Percentiles rank a stretch among this genome's conserved stretches.
These are phyloP conservation scores for Xylaria sp. DNA, from an alignment of 2,329 filamentous ascomycete genomes.

Conservation along the genomic window DNA sequence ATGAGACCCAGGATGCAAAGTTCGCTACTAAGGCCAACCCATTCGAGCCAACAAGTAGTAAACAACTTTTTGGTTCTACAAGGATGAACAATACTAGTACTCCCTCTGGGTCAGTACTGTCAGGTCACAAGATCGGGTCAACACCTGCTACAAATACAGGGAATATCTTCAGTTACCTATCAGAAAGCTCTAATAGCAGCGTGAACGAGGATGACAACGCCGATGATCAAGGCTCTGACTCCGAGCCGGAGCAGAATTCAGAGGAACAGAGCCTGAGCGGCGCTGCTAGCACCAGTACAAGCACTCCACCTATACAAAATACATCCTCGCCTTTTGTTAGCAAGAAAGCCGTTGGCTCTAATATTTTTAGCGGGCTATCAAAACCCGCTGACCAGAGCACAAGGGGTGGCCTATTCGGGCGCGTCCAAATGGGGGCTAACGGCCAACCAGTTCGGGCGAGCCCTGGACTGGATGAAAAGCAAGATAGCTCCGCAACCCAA, in stretches of 20 bases:
- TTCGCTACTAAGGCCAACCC: slow-evolving; percentile 49
- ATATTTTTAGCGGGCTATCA: slow-evolving; percentile 40
- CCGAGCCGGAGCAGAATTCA: slow-evolving; percentile 57
- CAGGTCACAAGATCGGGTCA: slow-evolving; percentile 43
- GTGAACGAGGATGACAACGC: slow-evolving; percentile 58
- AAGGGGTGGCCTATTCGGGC: slow-evolving; percentile 50
- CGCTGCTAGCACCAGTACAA: slow-evolving; percentile 55
- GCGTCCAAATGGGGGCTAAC: slow-evolving; percentile 49
- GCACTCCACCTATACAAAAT: slow-evolving; percentile 55
- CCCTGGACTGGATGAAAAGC: slow-evolving; percentile 38
- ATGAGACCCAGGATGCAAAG: slow-evolving; percentile 43
- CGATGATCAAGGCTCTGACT: slow-evolving; percentile 60
- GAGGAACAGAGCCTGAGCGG: slow-evolving; percentile 58
- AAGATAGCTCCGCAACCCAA: slow-evolving; percentile 31
- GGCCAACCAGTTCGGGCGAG: slow-evolving; percentile 49
- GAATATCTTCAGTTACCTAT: slow-evolving; percentile 71
- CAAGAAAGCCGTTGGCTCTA: slow-evolving; percentile 44
- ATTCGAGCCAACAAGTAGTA: slow-evolving; percentile 52
- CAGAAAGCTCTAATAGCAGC: slow-evolving; percentile 68
- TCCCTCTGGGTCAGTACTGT: slow-evolving; percentile 43
- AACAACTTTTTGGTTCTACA: slow-evolving; percentile 54
- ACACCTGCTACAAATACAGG: slow-evolving; percentile 46
- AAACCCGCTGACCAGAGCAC: slow-evolving; percentile 40
- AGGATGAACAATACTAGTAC: slow-evolving; percentile 49
- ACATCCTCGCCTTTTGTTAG: slow-evolving; percentile 49